Conservation (phyloP, 805 yeast species). For the Jamesozyma piceae region DNA sequence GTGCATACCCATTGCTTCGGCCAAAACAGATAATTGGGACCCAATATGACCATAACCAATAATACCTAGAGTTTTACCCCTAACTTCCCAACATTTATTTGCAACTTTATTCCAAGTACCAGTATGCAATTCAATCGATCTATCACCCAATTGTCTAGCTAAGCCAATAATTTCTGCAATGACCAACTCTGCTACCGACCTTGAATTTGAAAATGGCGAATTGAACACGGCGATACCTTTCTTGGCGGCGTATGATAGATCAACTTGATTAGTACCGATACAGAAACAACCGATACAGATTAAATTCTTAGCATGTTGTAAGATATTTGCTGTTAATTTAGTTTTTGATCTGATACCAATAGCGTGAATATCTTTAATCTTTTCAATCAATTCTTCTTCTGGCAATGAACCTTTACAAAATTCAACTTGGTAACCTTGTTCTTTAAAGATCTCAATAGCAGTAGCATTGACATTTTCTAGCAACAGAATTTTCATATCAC, state of each 20-base stretch:
- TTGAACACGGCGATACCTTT: slow-evolving; percentile 94
- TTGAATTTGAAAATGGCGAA: slow-evolving; percentile 96
- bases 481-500: slow-evolving; percentile 83
- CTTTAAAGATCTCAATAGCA: slow-evolving; percentile 74
- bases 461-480: slow-evolving; percentile 91
- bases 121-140: slow-evolving; percentile 90
- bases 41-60: slow-evolving; percentile 98
- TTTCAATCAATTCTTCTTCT: slow-evolving; percentile 90
- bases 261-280: slow-evolving; percentile 97
- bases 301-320: slow-evolving; percentile 80
- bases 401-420: slow-evolving; percentile 80
- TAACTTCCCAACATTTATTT: slow-evolving; percentile 94
- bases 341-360: slow-evolving; percentile 98
- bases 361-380: slow-evolving; percentile 88
- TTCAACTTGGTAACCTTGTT: slow-evolving; percentile 96
- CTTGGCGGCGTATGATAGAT: slow-evolving; percentile 82
- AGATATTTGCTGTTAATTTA: slow-evolving; percentile 66
- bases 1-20: slow-evolving; percentile 96
- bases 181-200: slow-evolving; percentile 96
- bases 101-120: slow-evolving; percentile 97
- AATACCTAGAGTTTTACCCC: slow-evolving; percentile 96
- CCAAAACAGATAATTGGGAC: slow-evolving; percentile 88
- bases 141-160: slow-evolving; percentile 94
- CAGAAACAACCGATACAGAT: slow-evolving; percentile 95
- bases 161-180: slow-evolving; percentile 88